Evolutionary conservation across 169 alveolate species (phyloP), one percentile per base, ranked within the genome.

Genomic region (Eimeria tenella): DNA sequence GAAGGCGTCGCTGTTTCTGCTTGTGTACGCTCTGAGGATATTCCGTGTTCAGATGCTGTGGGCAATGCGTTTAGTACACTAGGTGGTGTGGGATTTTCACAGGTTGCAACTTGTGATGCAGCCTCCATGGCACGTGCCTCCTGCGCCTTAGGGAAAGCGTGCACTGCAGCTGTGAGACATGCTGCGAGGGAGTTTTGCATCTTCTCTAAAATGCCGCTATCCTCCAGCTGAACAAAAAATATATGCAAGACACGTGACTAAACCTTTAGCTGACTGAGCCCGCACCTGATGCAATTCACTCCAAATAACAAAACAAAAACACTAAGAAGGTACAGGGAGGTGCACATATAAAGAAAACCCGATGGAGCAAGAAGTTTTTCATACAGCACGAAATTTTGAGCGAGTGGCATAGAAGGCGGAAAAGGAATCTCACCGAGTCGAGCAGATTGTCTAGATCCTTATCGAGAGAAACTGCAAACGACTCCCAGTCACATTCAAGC

Each of bases 391-490:
- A 31, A 31, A 31, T 31, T 31, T 10, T 58, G 68, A 0, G 19
- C 2, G 68, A 10, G 19, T 17, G 19, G 68, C 21, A 10, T 1
- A 3, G 19, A 58, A 58, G 68, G 19, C 68, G 68, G 68, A 58
- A 58, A 17, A 11, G 58, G 9, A 10, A 0, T 49, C 83, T 73
- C 56, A 73, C 83, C 13, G 13, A 7, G 56, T 73, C 83, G 13
- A 73, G 15, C n/a, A 73, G 17, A 17, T 11, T 23, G 56, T 73
- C 83, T 5, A 73, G 56, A 7, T 73, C 83, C 83, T 73, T 73
- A 73, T 73, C 83, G 13, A 73, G 83, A 42, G 83, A 7, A 7
- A 53, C 83, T 5, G 83, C 83, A 42, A 73, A 73, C 60, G 56
- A 25, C 52, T 31, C 83, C 83, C 83, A 73, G 83, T 73, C 56